Conservation (phyloP, 2,329 filamentous ascomycete species). For the Huntiella omanensis region DNA sequence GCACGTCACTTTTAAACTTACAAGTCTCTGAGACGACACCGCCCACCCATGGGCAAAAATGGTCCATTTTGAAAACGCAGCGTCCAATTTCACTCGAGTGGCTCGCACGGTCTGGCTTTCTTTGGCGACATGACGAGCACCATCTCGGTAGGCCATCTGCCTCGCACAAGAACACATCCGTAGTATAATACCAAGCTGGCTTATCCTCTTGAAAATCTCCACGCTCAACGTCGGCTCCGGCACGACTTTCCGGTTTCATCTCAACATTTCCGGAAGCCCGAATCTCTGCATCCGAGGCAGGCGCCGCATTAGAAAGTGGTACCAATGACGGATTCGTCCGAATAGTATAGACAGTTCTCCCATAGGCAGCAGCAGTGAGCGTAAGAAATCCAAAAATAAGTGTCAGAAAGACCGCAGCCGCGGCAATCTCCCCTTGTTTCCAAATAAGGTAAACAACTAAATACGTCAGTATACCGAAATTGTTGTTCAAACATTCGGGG, state of each 20-base stretch:
- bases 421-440: constrained; percentile 26
- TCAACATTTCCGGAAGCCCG: neutral
- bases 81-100: constrained; percentile 68
- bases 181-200: constrained; percentile 59
- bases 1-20: constrained; percentile 18
- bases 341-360: constrained; percentile 51
- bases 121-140: constrained; percentile 68
- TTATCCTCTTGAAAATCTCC: constrained; percentile 37
- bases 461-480: constrained; percentile 1
- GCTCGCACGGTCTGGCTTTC: constrained; percentile 75
- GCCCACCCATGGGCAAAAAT: constrained; percentile 94
- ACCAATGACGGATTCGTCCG: constrained; percentile 55
- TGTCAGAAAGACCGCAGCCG: constrained; percentile 50
- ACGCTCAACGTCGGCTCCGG: too few species aligned
- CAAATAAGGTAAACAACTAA: constrained; percentile 54
- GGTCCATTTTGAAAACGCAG: constrained; percentile 82
- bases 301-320: constrained; percentile 31
- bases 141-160: constrained; percentile 67
- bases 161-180: constrained; percentile 71
- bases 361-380: constrained; percentile 46
- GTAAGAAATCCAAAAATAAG: constrained; percentile 56
- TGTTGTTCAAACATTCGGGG: neutral
- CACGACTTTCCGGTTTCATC: neutral
- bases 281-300: neutral
- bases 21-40: constrained; percentile 73